Evolutionary conservation across 1,284 basidiomycete species (phyloP).

Genomic region (Phylloporus gajari): DNA sequence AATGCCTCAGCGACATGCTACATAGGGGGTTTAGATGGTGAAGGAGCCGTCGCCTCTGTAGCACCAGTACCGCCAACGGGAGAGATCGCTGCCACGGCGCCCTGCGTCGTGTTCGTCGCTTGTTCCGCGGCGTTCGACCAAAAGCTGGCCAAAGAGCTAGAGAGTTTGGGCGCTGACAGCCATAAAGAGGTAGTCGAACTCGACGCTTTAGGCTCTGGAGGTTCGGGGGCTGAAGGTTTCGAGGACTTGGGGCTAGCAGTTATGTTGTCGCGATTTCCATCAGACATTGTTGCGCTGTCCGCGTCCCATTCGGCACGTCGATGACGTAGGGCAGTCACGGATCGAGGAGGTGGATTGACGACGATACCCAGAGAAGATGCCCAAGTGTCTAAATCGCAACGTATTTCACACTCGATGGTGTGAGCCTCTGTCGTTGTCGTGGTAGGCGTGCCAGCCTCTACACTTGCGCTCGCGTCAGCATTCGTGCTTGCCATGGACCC

Average conservation of each 20-base stretch:
- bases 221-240: slow-evolving; percentile 34
- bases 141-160: slow-evolving; percentile 77
- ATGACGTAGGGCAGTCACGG: slow-evolving; percentile 80
- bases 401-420: slow-evolving; percentile 90
- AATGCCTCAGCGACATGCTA: slow-evolving; percentile 84
- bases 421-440: slow-evolving; percentile 49
- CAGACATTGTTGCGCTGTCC: slow-evolving; percentile 39
- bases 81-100: slow-evolving; percentile 76
- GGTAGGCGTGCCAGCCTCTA: slow-evolving; percentile 21
- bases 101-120: slow-evolving; percentile 74
- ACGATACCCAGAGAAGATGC: slow-evolving; percentile 87
- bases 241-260: slow-evolving; percentile 44
- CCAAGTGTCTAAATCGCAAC: slow-evolving; percentile 96
- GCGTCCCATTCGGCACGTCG: slow-evolving; percentile 74
- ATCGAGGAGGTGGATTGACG: slow-evolving; percentile 92
- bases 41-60: slow-evolving; percentile 55
- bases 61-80: slow-evolving; percentile 54
- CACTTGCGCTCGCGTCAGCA: slow-evolving; percentile 12
- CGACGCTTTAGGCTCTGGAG: slow-evolving; percentile 22
- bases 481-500: slow-evolving; percentile 19
- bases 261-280: slow-evolving; percentile 25
- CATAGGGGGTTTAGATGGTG: slow-evolving; percentile 72
- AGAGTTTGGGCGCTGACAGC: slow-evolving; percentile 68
- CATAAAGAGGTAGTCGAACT: slow-evolving; percentile 42
- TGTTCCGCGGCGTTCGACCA: slow-evolving; percentile 81